A percentile compares a stretch with the other conserved stretches of the same genome.
Evolutionary conservation across 306 rosid species (phyloP).

Genomic region (Casuarina glauca): DNA sequence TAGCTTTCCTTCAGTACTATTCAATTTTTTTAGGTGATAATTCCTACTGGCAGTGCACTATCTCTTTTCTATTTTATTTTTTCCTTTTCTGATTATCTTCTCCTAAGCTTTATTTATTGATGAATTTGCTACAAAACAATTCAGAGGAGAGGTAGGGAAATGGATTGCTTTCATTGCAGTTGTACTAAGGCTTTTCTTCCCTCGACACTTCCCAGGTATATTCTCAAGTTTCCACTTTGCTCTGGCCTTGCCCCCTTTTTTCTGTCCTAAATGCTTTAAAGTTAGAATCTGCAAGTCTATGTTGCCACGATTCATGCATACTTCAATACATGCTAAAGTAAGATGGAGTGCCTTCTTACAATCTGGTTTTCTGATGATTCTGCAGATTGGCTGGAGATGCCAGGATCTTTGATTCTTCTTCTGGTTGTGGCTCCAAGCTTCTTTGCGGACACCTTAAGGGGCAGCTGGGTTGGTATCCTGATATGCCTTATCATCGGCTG

Average conservation of each 20-base stretch:
- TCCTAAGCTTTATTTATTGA: neutral
- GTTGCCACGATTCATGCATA: neutral
- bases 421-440: conserved; percentile 71
- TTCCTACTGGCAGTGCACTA: neutral
- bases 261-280: too few relatives aligned
- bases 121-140: conserved; percentile 13
- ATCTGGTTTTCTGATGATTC: neutral
- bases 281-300: too few relatives aligned
- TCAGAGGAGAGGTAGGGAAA: conserved; percentile 77
- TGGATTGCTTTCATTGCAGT: conserved; percentile 81
- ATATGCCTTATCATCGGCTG: conserved; percentile 74
- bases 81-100: neutral
- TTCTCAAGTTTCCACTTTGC: neutral
- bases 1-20: conserved; percentile 68
- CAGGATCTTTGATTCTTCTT: conserved; percentile 82
- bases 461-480: conserved; percentile 51
- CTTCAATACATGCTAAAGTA: neutral
- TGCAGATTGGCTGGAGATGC: conserved; percentile 83
- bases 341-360: neutral
- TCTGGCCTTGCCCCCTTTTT: too few relatives aligned
- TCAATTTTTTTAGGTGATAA: conserved; percentile 58
- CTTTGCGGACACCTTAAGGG: conserved; percentile 57
- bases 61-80: neutral
- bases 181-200: conserved; percentile 83
- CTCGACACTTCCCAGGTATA: conserved; percentile 78